Evolutionary conservation across 192 early-diverging fungal species (phyloP), one percentile per base, ranked within the genome.

Genomic region (Powellomyces hirtus): DNA sequence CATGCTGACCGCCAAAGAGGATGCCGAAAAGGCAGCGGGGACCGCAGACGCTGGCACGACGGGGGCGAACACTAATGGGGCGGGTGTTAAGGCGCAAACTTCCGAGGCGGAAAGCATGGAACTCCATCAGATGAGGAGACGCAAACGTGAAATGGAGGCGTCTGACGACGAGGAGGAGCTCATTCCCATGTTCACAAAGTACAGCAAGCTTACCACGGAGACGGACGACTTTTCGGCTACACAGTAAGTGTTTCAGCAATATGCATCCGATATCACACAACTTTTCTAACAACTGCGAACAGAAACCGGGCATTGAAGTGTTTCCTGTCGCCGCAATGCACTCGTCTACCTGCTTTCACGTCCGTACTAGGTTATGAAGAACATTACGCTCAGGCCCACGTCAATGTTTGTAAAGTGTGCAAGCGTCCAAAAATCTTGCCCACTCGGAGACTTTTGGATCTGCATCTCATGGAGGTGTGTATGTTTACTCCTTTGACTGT

Each of bases 401-500:
- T 53, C 22, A 62, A 70, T 38, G 52, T 65, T 0, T 79, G 77
- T 50, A 35, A 37, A 26, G 33, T 64, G 49, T 79, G 77, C 57
- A 35, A 51, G 5, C 63, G 74, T 16, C n/a, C n/a, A n/a, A n/a
- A n/a, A n/a, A 53, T 77, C 18, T 38, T 79, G 33, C 70, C 74
- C 2, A 73, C 74, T 5, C 18, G n/a, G 3, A 49, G 52, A 10
- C 38, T 79, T 6, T 66, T 76, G 1, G 49, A 79, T 62, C 38
- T 79, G 44, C 76, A 77, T 60, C 59, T 77, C 14, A 31, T 55
- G 35, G 76, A 77, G 59, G 62, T 77, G 26, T 33, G 53, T 4
- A 72, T 29, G 63, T 66, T 30, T 58, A 38, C 20, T 68, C 36
- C 38, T 67, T 56, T 18, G 35, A 22, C 18, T 6, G 3, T 37